Percentiles rank a stretch among this genome's conserved stretches.
phyloP scores from a whole-genome alignment of 352 stramenopile genomes.

The Phytophthora agathidicida region DNA sequence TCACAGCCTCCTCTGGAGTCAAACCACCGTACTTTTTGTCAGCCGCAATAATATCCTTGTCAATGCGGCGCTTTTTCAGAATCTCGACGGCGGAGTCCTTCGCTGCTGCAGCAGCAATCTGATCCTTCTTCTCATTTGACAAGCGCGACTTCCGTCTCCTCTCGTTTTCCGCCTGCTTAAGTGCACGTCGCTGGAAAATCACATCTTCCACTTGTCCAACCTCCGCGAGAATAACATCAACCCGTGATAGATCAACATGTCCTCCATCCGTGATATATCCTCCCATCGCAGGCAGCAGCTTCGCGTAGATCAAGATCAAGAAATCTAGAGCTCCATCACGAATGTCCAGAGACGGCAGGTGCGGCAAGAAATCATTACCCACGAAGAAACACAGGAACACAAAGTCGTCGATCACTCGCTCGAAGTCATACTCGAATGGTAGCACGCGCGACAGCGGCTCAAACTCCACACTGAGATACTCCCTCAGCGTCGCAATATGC shows the following conservation, averaged over 20 bases:
- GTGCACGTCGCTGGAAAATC: constrained; percentile 90
- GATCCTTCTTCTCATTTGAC: constrained; percentile 74
- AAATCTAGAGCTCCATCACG: constrained; percentile 98
- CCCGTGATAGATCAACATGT: constrained; percentile 93
- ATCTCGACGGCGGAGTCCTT: constrained; percentile 82
- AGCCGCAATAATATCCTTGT: constrained; percentile 61
- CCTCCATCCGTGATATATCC: constrained; percentile 97
- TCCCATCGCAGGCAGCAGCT: constrained; percentile 78
- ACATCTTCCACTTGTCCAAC: constrained; percentile 97
- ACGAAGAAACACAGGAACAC: constrained; percentile 99
- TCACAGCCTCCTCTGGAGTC: constrained; percentile 71
- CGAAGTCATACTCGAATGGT: constrained; percentile 96
- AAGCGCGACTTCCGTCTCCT: constrained; percentile 68
- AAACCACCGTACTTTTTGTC: constrained; percentile 79
- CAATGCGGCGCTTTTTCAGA: constrained; percentile 77
- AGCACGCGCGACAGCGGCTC: constrained; percentile 74
- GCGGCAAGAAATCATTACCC: constrained; percentile 99
- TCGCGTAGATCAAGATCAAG: constrained; percentile 97
- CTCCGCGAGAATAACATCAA: constrained; percentile 97
- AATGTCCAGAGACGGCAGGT: constrained; percentile 98
- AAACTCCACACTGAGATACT: constrained; percentile 96
- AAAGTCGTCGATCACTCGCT: constrained; percentile 99
- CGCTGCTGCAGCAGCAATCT: constrained; percentile 59
- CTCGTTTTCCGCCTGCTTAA: constrained; percentile 88
- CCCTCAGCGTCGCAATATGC: constrained; percentile 93